Percentiles rank a stretch among this genome's conserved stretches.
Evolutionary conservation across 2,329 filamentous ascomycete genomes (phyloP).

Genomic region (Dactylellina parvicollis): DNA sequence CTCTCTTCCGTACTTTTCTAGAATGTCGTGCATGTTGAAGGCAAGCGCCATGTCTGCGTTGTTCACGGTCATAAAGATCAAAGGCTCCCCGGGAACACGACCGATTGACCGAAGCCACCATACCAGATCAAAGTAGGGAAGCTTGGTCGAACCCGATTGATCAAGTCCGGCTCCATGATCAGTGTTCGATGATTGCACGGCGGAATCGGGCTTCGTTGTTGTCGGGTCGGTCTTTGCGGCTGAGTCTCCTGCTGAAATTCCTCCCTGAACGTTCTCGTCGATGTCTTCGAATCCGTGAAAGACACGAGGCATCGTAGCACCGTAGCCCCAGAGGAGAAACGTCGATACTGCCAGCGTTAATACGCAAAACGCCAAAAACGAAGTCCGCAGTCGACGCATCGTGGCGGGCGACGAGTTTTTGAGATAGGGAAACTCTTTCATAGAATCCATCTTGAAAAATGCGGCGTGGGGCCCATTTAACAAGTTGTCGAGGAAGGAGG

Average conservation of each 20-base stretch:
- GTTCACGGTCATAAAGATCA: slow-evolving; percentile 41
- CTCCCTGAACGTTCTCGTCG: slow-evolving; percentile 33
- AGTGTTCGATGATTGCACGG: background rate
- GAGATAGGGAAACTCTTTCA: slow-evolving; percentile 34
- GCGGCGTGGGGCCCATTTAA: slow-evolving; percentile 36
- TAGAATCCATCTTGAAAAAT: slow-evolving; percentile 47
- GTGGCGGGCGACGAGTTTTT: slow-evolving; percentile 46
- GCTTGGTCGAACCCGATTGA: slow-evolving; percentile 37
- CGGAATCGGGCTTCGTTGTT: background rate
- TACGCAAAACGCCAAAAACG: slow-evolving; percentile 46
- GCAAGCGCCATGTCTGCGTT: slow-evolving; percentile 48
- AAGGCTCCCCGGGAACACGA: slow-evolving; percentile 28
- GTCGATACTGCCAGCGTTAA: slow-evolving; percentile 42
- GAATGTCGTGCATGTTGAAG: slow-evolving; percentile 51
- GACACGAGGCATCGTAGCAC: slow-evolving; percentile 26
- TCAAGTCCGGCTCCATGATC: slow-evolving; percentile 20
- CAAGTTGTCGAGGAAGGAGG: slow-evolving; percentile 7
- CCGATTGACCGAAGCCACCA: slow-evolving; percentile 49
- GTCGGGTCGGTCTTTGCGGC: slow-evolving; percentile 17
- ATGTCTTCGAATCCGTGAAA: slow-evolving; percentile 46
- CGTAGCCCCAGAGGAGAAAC: slow-evolving; percentile 48
- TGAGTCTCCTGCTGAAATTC: slow-evolving; percentile 15
- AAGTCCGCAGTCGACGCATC: slow-evolving; percentile 42
- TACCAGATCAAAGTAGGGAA: slow-evolving; percentile 51
- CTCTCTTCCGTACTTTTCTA: slow-evolving; percentile 21